A percentile compares a stretch with the other conserved stretches of the same genome.
Conservation (phyloP, 352 stramenopile genomes). For the Globisporangium spiculum region DNA sequence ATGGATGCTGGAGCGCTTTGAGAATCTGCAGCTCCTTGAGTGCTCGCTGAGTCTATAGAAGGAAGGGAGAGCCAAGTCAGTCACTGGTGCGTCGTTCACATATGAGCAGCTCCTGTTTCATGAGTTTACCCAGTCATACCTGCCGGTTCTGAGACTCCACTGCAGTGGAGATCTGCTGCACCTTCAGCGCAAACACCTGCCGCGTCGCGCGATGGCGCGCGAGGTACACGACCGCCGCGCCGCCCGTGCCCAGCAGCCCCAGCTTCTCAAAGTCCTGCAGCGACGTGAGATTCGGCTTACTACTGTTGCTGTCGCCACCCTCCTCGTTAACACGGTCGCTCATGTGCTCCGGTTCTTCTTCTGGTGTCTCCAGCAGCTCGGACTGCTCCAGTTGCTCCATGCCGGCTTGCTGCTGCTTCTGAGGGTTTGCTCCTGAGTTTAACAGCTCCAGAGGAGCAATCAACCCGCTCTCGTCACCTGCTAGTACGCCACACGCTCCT, state of each 20-base stretch:
- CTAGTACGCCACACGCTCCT: background rate
- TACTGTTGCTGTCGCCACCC: background rate
- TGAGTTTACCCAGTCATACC: constrained; percentile 1
- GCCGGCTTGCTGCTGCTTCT: no score
- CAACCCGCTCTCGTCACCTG: background rate
- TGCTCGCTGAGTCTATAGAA: constrained; percentile 21
- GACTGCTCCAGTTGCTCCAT: background rate
- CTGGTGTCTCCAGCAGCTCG: background rate
- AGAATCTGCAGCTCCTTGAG: constrained; percentile 28
- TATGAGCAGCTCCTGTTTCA: no score
- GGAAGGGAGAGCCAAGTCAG: background rate
- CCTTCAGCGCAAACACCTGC: constrained; percentile 30
- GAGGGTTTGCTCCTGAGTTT: background rate
- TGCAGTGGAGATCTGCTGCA: constrained; percentile 17
- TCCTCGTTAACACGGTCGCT: background rate
- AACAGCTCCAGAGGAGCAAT: background rate
- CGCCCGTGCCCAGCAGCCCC: constrained; percentile 25
- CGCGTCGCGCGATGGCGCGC: constrained; percentile 20
- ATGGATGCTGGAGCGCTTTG: constrained; percentile 27
- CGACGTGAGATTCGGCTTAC: background rate
- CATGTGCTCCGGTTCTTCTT: background rate
- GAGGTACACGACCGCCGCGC: constrained; percentile 31
- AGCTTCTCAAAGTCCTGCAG: constrained; percentile 28
- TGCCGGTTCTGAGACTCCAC: constrained; percentile 13
- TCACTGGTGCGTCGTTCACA: background rate